Conservation (phyloP, 2,329 filamentous ascomycete genomes). For the Colletotrichum brevisporum region DNA sequence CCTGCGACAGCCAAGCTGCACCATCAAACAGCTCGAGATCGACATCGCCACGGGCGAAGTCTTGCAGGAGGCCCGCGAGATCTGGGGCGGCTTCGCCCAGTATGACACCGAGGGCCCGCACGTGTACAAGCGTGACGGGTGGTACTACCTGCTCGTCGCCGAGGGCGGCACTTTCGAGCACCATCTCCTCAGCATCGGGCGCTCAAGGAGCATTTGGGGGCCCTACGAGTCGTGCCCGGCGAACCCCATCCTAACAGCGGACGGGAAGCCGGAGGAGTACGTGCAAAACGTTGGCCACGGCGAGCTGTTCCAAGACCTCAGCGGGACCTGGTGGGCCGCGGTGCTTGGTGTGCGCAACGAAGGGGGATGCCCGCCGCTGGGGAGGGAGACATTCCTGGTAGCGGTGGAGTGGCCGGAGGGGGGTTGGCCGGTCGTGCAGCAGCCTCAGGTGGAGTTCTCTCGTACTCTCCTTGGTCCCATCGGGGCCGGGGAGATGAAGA, state of each 20-base stretch:
- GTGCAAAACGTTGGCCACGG: conserved; percentile 70
- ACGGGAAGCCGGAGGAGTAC: conserved; percentile 56
- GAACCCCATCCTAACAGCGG: conserved; percentile 63
- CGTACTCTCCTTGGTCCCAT: background rate
- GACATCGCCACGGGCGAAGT: conserved; percentile 43
- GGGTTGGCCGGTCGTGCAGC: conserved; percentile 23
- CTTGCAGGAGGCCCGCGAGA: conserved; percentile 40
- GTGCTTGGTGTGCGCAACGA: conserved; percentile 18
- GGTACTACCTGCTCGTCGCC: conserved; percentile 58
- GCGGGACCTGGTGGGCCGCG: conserved; percentile 55
- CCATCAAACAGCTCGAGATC: conserved; percentile 43
- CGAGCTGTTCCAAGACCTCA: conserved; percentile 67
- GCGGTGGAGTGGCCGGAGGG: conserved; percentile 25
- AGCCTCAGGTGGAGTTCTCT: conserved; percentile 8
- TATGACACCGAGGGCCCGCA: conserved; percentile 51
- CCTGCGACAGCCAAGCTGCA: conserved; percentile 20
- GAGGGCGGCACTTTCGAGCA: conserved; percentile 54
- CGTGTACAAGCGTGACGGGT: conserved; percentile 53
- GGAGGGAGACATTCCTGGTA: conserved; percentile 24
- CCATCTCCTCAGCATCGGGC: conserved; percentile 44
- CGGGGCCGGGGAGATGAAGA: background rate
- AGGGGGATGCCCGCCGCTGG: conserved; percentile 7
- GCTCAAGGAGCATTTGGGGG: conserved; percentile 45
- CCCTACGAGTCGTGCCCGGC: conserved; percentile 45
- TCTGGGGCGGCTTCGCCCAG: conserved; percentile 41